Evolutionary conservation across 2,329 filamentous ascomycete species (phyloP), one percentile per base, ranked within the genome.

Genomic region (Cercospora sp.): DNA sequence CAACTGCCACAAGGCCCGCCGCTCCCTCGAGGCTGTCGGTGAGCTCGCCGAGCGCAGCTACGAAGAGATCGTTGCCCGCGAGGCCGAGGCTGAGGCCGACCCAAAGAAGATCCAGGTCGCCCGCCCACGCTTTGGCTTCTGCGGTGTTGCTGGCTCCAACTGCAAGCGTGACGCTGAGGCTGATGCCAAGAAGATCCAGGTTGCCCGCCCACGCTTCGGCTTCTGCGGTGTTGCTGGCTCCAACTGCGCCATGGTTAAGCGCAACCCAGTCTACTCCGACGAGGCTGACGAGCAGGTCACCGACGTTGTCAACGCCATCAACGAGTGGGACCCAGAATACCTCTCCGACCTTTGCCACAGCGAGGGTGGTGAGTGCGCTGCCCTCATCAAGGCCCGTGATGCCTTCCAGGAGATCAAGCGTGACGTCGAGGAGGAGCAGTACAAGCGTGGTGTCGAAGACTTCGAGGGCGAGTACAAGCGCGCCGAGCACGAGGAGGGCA

Each of bases 141-240:
- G 83, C 73, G 71, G 78, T 69, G 74, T 77, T 42, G 76, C 76
- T 31, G 82, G 82, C 36, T 76, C 81, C 71, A 71, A 78, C 26
- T 85, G 84, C 80, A 70, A 70, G 65, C 67, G 68, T 63, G 62
- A 68, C 18, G 60, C 65, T 23, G 71, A 67, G n/a, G 65, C 69
- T 10, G 45, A 51, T 23, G 45, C 45, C n/a, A 51, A 51, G 18
- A 20, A 20, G 45, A 51, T 51, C 45, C n/a, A 51, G 45, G 45
- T 51, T 1, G 45, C 45, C n/a, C n/a, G 18, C 10, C 45, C 45
- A 51, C 66, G 71, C 57, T 68, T 74, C 69, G 64, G 75, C 5
- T 78, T 78, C 73, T 83, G 82, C 73, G 70, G 77, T 70, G 74
- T 75, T 36, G 75, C 75, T n/a, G 81, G 82, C 55, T 77, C 81